A percentile compares a stretch with the other conserved stretches of the same genome.
phyloP scores from a whole-genome alignment of 1,284 basidiomycete genomes.

The Trichosporon sp. region DNA sequence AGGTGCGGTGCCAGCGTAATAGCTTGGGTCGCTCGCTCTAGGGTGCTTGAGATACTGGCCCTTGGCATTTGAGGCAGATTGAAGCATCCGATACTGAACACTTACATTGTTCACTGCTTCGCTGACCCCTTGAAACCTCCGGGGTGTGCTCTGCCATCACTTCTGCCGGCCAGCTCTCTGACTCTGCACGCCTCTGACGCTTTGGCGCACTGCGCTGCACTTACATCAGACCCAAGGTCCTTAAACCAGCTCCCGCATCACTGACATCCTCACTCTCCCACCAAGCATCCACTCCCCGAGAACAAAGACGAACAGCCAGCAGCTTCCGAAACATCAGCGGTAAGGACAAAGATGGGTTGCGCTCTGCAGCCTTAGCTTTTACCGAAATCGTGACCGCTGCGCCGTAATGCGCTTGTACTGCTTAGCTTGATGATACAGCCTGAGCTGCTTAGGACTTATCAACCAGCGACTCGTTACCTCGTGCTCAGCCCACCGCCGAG shows the following conservation, averaged over 20 bases:
- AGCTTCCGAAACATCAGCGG: background rate
- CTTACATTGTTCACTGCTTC: background rate
- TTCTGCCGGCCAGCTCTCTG: background rate
- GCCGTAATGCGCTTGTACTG: background rate
- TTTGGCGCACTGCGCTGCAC: background rate
- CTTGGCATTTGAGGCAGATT: background rate
- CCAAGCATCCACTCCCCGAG: background rate
- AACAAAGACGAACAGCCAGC: background rate
- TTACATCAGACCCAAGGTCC: background rate
- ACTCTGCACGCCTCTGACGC: background rate
- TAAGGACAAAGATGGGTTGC: background rate
- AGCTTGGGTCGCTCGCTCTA: background rate
- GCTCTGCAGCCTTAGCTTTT: background rate
- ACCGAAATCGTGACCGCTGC: background rate
- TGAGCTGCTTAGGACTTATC: background rate
- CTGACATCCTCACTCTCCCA: background rate
- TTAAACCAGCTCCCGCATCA: background rate
- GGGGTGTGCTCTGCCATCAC: background rate
- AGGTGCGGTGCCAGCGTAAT: background rate
- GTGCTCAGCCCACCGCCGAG: background rate
- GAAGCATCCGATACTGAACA: background rate
- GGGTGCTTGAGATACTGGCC: background rate
- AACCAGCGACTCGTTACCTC: background rate
- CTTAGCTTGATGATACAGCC: background rate
- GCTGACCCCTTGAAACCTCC: background rate